phyloP scores from a whole-genome alignment of 2,329 filamentous ascomycete species.

The Elsinoe fawcettii region DNA sequence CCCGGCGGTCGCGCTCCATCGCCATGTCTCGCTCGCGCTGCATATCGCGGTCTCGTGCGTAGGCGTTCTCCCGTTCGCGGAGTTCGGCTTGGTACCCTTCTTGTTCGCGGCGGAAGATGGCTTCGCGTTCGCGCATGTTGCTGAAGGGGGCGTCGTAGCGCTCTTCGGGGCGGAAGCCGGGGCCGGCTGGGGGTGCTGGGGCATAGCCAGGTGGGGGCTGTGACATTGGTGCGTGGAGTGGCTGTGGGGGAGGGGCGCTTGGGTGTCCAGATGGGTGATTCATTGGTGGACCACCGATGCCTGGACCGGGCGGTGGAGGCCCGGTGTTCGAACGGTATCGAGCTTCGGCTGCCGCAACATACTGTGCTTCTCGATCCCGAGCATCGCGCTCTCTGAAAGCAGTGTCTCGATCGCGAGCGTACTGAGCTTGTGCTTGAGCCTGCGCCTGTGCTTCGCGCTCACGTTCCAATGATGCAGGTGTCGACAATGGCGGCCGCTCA shows the following conservation, averaged over 20 bases:
- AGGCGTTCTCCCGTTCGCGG: slow-evolving; percentile 16
- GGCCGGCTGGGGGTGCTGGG: slow-evolving; percentile 12
- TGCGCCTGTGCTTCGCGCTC: slow-evolving; percentile 18
- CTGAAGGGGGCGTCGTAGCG: slow-evolving; percentile 3
- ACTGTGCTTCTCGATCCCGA: neutral
- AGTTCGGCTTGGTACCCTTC: slow-evolving; percentile 18
- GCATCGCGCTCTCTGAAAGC: slow-evolving; percentile 1
- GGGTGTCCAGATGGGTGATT: slow-evolving; percentile 1
- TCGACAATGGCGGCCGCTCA: slow-evolving; percentile 4
- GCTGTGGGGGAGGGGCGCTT: slow-evolving; percentile 15
- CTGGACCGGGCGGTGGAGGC: neutral
- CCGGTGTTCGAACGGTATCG: slow-evolving; percentile 3
- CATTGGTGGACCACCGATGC: slow-evolving; percentile 12
- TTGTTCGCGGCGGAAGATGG: slow-evolving; percentile 11
- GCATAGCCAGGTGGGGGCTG: slow-evolving; percentile 5
- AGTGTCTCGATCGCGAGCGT: neutral
- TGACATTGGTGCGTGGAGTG: neutral
- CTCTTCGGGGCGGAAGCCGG: slow-evolving; percentile 3
- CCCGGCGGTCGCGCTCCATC: slow-evolving; percentile 12
- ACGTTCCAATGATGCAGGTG: slow-evolving; percentile 17
- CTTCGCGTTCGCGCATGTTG: slow-evolving; percentile 1
- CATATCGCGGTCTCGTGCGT: neutral
- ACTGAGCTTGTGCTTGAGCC: neutral
- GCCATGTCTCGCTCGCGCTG: slow-evolving; percentile 9
- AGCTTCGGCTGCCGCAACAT: neutral